Conservation (phyloP, 2,329 filamentous ascomycete genomes). For the Cyphellophora attinorum region DNA sequence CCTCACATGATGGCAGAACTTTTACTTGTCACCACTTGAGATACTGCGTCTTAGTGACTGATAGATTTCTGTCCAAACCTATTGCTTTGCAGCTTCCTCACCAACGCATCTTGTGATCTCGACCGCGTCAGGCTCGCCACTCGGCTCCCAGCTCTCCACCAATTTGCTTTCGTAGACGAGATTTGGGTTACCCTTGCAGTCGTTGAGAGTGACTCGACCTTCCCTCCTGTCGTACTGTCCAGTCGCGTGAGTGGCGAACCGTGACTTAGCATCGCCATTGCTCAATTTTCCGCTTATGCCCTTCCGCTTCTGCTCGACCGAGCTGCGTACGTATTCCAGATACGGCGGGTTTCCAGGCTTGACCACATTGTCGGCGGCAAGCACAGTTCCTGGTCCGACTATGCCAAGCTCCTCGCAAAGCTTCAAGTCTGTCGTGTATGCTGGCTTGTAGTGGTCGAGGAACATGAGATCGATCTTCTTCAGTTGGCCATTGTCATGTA, state of each 20-base stretch:
- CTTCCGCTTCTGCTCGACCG: slow-evolving; percentile 48
- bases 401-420: slow-evolving; percentile 63
- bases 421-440: slow-evolving; percentile 66
- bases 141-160: slow-evolving; percentile 58
- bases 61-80: no score
- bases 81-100: no score
- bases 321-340: slow-evolving; percentile 41
- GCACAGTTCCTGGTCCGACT: slow-evolving; percentile 44
- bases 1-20: no score
- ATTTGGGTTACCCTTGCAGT: slow-evolving; percentile 21
- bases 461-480: slow-evolving; percentile 62
- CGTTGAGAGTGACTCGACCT: slow-evolving; percentile 19
- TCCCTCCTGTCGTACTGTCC: slow-evolving; percentile 19
- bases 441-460: slow-evolving; percentile 71
- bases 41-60: no score
- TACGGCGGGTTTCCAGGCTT: slow-evolving; percentile 33
- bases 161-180: slow-evolving; percentile 55
- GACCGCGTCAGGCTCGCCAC: slow-evolving; percentile 50
- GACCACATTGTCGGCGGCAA: slow-evolving; percentile 28
- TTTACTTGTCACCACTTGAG: no score
- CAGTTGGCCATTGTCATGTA: slow-evolving; percentile 46
- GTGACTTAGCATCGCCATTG: slow-evolving; percentile 10
- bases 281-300: slow-evolving; percentile 3
- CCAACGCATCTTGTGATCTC: not conserved
- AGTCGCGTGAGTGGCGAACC: slow-evolving; percentile 16